Evolutionary conservation across 202 grass and related monocot genomes (phyloP), one percentile per base, ranked within the genome.

Genomic region (Schoenoplectus tabernaemontani): DNA sequence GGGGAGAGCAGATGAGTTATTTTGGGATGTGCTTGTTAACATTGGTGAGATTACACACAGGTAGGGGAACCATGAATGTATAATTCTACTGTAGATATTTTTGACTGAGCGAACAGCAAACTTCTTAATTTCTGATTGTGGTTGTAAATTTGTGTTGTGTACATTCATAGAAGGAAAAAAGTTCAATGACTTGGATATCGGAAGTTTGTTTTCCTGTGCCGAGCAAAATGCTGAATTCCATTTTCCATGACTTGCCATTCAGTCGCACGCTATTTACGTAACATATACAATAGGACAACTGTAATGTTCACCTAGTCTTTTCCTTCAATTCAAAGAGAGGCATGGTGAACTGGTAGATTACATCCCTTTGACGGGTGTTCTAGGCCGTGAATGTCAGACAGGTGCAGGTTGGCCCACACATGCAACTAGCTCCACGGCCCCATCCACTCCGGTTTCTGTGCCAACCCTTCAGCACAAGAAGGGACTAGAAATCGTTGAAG

Each of bases 11-110:
- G 87, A 86, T 9, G 90, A 99, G 82, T 80, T 85, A 66, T 63
- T 96, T 58, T 88, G 88, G 86, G 88, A 93, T 63, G 86, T 86
- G 64, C 90, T 90, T 24, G 68, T 92, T 39, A 86, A 96, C 51
- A 85, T 89, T 15, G 88, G 83, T 28, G 82, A 89, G 48, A 82
- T 77, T 56, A 64, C 32, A 22, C 44, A 64, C 28, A 33, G 22
- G 64, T 76, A 59, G 43, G 13, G 39, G 69, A 73, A 38, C 33
- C 41, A 34, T 1, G 28, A 47, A 50, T 61, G 82, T 64, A 61
- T 12, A 76, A 64, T 63, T 66, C 76, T 78, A 48, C 56, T 56
- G 16, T 62, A 44, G 22, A 76, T n/a, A 57, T 19, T 46, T 78
- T 66, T 84, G 34, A 43, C 75, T 58, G 38, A 3, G 26, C 32